Percentiles rank a stretch among this genome's conserved stretches.
phyloP scores from a whole-genome alignment of 2,329 filamentous ascomycete species.

The Xylariaceae sp. region DNA sequence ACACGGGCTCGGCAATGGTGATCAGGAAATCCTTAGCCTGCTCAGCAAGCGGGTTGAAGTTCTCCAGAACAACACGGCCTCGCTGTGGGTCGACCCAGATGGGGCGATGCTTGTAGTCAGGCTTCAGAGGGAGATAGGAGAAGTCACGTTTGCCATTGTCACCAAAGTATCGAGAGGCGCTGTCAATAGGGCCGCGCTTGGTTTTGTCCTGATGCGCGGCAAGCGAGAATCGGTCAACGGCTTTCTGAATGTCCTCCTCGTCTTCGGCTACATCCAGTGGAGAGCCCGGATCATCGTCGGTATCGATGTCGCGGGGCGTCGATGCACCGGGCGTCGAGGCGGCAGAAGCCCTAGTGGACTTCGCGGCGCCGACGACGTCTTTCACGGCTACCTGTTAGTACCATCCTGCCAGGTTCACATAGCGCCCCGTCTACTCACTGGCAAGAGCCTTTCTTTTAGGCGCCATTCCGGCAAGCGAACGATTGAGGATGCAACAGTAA shows the following conservation, averaged over 20 bases:
- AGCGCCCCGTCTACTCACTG: conserved; percentile 34
- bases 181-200: conserved; percentile 36
- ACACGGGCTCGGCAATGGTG: conserved; percentile 89
- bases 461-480: conserved; percentile 47
- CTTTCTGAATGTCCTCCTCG: conserved; percentile 51
- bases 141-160: conserved; percentile 57
- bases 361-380: conserved; percentile 44
- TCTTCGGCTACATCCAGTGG: conserved; percentile 44
- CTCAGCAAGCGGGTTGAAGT: conserved; percentile 80
- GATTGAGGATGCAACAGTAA: conserved; percentile 7
- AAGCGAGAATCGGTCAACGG: conserved; percentile 56
- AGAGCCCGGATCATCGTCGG: conserved; percentile 40
- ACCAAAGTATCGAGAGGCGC: conserved; percentile 43
- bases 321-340: conserved; percentile 56
- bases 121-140: conserved; percentile 74
- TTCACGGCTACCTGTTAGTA: conserved; percentile 32
- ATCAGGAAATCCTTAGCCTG: conserved; percentile 93
- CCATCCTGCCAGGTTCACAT: conserved; percentile 11
- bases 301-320: conserved; percentile 55
- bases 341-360: conserved; percentile 52
- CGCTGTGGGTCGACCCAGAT: conserved; percentile 89
- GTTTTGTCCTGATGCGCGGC: conserved; percentile 46
- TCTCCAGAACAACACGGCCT: conserved; percentile 86
- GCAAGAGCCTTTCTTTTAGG: conserved; percentile 64
- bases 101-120: conserved; percentile 82